Base-by-base conservation (phyloP, 116 monocot species). In the Dioscorea cayenensis region DNA sequence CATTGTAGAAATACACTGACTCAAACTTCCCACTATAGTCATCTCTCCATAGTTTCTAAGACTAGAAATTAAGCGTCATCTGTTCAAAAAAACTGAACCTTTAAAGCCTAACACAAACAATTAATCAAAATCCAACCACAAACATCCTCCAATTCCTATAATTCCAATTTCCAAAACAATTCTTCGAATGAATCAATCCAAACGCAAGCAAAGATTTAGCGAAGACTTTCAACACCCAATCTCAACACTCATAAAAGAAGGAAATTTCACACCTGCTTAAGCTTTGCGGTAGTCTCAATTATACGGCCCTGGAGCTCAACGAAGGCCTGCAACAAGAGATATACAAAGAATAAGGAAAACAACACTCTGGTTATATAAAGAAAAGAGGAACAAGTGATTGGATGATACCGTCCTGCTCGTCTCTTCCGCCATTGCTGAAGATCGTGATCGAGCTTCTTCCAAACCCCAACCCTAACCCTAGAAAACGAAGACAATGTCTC, bases 301-400 rank as follows among this genome's bases (percentile, higher is more conserved):
- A 89, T 76, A 38, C 83, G 80, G 29, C 85, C 83, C 73, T 89
- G 89, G 73, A 85, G 83, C 72, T 89, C 85, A 29, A 83, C 66
- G 66, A 83, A 89, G 1, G 85, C 85, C 89, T 89, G 64, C 19
- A 27, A 73, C 28, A 19, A 64, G 16, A 61, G 59, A 10, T 19
- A n/a, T 19, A 67, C 22, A 6, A 36, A 67, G 35, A 6, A 36
- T 13, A 37, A 51, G 25, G 38, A 69, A 36, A 20, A 8, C 3
- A 58, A 22, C 6, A 55, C 20, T 27, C 66, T 8, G 5, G 32
- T 14, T 38, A 27, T 17, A 49, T 35, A 72, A 29, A 18, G 28
- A 75, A n/a, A 71, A 32, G 58, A 55, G 19, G 4, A 23, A 9
- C 11, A 21, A 20, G 25, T 22, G 23, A 60, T 62, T 27, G 12